Base-by-base conservation (phyloP, 2,329 filamentous ascomycete species). In the Monilinia fructicola region DNA sequence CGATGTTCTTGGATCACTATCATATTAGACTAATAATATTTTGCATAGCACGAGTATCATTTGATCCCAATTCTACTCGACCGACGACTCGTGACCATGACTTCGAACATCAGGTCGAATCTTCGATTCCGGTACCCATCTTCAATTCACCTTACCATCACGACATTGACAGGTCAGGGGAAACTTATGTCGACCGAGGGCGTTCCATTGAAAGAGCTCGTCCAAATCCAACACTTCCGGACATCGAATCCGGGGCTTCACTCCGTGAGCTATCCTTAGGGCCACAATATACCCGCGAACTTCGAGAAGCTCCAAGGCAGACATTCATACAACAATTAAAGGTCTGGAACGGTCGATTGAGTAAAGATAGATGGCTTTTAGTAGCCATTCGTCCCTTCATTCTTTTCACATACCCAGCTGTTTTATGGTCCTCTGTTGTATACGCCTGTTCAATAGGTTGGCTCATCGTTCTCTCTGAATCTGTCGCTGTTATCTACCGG, bases 381-480 rank as follows among this genome's bases (percentile, higher is more conserved):
- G 92, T 92, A 23, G 89, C 90, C 65, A 54, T 90, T 6, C 85
- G 94, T 0, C 95, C 94, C 0, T 92, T 98, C 69, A 87, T 97
- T 56, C 84, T 98, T 0, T 96, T 89, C 73, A 86, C 89, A 1
- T 97, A 98, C 74, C 95, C 95, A 0, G 86, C 91, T 0, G 90
- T 98, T 1, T 84, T 97, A 11, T 98, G 93, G 94, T 94, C 91
- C 7, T 82, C 92, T 0, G 82, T 90, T 0, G 87, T 97, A 4
- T 98, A 98, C 76, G 82, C 93, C 0, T 89, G 95, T 72, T 95
- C 93, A 0, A 86, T 98, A 9, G 94, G 94, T 48, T 98, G 94
- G 95, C 84, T 98, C 38, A 97, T 98, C 71, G 93, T 98, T 54
- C 85, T 98, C 1, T 97, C 93, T 0, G 93, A 98, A 78, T 90